phyloP scores from a whole-genome alignment of 148 eudicot genomes.

The Rhododendron kiyosumense region DNA sequence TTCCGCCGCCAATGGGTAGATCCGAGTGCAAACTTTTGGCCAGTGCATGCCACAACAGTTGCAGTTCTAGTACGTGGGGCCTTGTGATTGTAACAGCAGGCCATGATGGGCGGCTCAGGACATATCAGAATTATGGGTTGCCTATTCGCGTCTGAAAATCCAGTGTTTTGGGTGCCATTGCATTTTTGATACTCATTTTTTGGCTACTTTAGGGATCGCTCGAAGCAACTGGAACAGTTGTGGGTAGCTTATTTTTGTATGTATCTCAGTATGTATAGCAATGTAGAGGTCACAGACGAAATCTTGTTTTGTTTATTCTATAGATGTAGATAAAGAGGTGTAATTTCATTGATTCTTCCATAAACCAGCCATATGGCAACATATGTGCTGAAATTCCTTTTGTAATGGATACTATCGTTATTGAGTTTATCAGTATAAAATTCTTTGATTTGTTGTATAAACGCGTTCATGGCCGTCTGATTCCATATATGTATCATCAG shows the following conservation, averaged over 20 bases:
- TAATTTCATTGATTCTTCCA: neutral
- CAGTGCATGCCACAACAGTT: slow-evolving; percentile 35
- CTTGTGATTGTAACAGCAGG: slow-evolving; percentile 76
- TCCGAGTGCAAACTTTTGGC: slow-evolving; percentile 44
- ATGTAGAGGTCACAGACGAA: neutral
- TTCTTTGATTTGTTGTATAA: slow-evolving; percentile 10
- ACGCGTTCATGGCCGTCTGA: neutral
- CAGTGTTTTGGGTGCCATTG: neutral
- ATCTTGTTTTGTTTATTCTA: neutral
- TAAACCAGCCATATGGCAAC: neutral
- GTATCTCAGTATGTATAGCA: neutral
- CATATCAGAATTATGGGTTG: slow-evolving; percentile 63
- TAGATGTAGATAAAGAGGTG: neutral
- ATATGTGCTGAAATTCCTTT: slow-evolving; percentile 2
- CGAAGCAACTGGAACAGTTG: neutral
- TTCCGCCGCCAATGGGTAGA: slow-evolving; percentile 23
- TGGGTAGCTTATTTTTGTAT: neutral
- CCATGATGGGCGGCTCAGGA: slow-evolving; percentile 58
- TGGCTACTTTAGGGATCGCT: neutral
- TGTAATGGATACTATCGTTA: neutral
- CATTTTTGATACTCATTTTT: neutral
- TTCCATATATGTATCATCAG: neutral
- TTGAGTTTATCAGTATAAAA: neutral
- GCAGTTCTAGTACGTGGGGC: slow-evolving; percentile 59
- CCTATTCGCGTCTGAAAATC: slow-evolving; percentile 39